phyloP scores from a whole-genome alignment of 768 basidiomycete genomes.

The Suillus tomentosus region DNA sequence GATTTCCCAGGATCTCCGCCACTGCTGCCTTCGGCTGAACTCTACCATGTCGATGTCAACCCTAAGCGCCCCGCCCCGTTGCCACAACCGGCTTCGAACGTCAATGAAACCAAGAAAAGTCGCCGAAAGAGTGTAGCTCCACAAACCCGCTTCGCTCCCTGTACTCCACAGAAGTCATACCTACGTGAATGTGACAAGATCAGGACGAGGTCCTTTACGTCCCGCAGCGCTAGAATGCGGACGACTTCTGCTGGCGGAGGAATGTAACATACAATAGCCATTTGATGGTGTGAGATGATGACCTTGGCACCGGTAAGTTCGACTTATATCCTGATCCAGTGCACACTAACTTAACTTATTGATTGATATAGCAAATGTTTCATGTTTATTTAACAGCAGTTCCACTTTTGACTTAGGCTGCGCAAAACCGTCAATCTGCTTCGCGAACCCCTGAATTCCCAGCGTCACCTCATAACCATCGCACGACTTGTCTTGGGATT shows the following conservation, averaged over 20 bases:
- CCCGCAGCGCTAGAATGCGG: conserved; percentile 31
- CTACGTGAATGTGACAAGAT: conserved; percentile 26
- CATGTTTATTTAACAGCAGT: not conserved
- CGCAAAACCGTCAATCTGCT: conserved; percentile 1
- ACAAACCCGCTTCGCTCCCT: conserved; percentile 19
- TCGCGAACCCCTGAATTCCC: conserved; percentile 4
- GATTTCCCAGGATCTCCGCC: conserved; percentile 27
- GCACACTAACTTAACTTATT: not conserved
- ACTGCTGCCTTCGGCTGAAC: conserved; percentile 10
- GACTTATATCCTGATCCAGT: conserved; percentile 2
- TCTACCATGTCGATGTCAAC: conserved; percentile 1
- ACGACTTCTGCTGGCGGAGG: conserved; percentile 36
- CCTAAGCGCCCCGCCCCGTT: conserved; percentile 4
- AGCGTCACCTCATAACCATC: conserved; percentile 6
- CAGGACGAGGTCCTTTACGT: conserved; percentile 24
- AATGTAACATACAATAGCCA: conserved; percentile 22
- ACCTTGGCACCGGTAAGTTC: not conserved
- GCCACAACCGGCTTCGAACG: conserved; percentile 2
- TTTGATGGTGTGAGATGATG: not conserved
- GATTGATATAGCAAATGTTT: conserved; percentile 8
- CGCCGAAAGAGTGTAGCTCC: conserved; percentile 18
- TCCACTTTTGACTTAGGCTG: not conserved
- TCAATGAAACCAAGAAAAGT: conserved; percentile 8
- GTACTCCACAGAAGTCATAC: conserved; percentile 23
- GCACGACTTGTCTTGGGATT: conserved; percentile 2